Evolutionary conservation across 768 basidiomycete species (phyloP).

Genomic region (Rhizopogon salebrosus): DNA sequence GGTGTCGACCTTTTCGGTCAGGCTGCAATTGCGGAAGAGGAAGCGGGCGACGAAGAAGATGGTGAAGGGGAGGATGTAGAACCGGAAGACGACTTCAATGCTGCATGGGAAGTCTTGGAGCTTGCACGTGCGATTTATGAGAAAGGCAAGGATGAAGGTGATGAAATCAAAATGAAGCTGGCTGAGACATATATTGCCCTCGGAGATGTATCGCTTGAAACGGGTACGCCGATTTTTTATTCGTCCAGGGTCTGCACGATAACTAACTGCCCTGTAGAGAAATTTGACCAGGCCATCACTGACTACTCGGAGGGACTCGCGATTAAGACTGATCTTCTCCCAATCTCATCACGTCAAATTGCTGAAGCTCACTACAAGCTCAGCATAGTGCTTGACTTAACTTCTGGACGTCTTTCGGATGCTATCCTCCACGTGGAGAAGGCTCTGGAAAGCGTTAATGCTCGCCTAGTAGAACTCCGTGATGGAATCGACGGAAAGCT

Average conservation of each 20-base stretch:
- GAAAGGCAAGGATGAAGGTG: constrained; percentile 53
- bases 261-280: constrained; percentile 49
- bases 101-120: constrained; percentile 97
- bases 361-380: constrained; percentile 94
- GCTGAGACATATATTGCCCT: constrained; percentile 89
- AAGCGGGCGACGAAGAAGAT: constrained; percentile 49
- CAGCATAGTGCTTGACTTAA: constrained; percentile 89
- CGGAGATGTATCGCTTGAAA: constrained; percentile 96
- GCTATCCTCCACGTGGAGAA: constrained; percentile 78
- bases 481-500: constrained; percentile 36
- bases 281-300: constrained; percentile 89
- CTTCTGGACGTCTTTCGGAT: constrained; percentile 75
- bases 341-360: constrained; percentile 86
- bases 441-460: constrained; percentile 74
- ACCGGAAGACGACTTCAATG: constrained; percentile 96
- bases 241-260: neutral
- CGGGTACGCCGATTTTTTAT: constrained; percentile 50
- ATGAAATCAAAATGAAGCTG: constrained; percentile 69
- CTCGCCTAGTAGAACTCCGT: constrained; percentile 57
- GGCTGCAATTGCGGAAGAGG: constrained; percentile 45
- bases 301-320: constrained; percentile 79
- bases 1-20: constrained; percentile 64
- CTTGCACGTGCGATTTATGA: constrained; percentile 85
- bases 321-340: constrained; percentile 70
- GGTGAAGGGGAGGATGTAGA: constrained; percentile 67